phyloP scores from a whole-genome alignment of 1,139 yeast genomes.

The Suhomyces wounanorum region DNA sequence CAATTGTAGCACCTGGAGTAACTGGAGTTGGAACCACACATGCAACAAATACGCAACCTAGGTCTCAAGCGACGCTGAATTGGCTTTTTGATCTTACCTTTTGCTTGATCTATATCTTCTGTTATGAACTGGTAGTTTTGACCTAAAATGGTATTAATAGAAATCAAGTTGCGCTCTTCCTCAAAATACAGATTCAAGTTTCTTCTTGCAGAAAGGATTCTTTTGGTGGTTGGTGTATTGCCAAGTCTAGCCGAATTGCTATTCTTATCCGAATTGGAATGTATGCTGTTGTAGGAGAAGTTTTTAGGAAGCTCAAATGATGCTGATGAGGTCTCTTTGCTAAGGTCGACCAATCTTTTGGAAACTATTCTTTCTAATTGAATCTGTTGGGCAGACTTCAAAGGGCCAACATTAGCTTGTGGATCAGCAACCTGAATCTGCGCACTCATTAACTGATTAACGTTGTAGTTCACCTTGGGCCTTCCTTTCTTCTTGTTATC shows the following conservation, averaged over 20 bases:
- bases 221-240: conserved; percentile 49
- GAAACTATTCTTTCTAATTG: conserved; percentile 44
- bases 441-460: conserved; percentile 47
- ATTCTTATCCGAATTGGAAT: conserved; percentile 24
- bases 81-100: conserved; percentile 15
- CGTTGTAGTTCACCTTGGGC: conserved; percentile 49
- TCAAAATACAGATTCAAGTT: conserved; percentile 50
- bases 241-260: conserved; percentile 39
- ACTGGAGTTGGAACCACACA: conserved; percentile 42
- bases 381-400: conserved; percentile 47
- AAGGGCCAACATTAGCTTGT: conserved; percentile 33
- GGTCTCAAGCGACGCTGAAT: conserved; percentile 31
- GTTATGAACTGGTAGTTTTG: conserved; percentile 47
- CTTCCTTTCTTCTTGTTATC: conserved; percentile 29
- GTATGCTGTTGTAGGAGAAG: conserved; percentile 39
- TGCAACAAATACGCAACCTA: conserved; percentile 43
- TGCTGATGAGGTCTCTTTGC: conserved; percentile 32
- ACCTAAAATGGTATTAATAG: conserved; percentile 44
- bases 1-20: conserved; percentile 45
- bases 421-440: conserved; percentile 41
- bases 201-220: conserved; percentile 46
- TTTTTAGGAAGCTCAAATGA: conserved; percentile 47
- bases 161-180: conserved; percentile 48
- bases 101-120: conserved; percentile 20
- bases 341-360: conserved; percentile 40